Percentiles rank a stretch among this genome's conserved stretches.
These are phyloP conservation scores for Claviceps maximensis DNA, from an alignment of 2,329 filamentous ascomycete genomes.

Conservation along the genomic window DNA sequence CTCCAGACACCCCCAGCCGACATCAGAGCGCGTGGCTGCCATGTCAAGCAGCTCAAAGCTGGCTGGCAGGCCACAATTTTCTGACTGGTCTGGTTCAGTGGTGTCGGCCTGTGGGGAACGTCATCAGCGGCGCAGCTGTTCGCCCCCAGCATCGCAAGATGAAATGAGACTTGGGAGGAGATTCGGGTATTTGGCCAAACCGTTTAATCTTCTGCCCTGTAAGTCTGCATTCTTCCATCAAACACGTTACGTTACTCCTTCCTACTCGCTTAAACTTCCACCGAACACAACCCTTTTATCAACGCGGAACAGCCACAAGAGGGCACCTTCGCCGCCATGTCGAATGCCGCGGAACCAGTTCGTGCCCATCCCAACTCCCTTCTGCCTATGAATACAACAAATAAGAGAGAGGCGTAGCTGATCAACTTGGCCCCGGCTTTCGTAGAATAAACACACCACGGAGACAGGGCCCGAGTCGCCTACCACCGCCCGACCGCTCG, in stretches of 20 bases:
- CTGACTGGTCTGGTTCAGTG: background rate
- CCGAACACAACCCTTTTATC: background rate
- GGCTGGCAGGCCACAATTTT: background rate
- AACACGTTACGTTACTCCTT: background rate
- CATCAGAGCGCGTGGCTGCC: background rate
- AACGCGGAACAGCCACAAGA: background rate
- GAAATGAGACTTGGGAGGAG: background rate
- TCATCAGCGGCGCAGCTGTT: conserved; percentile 17
- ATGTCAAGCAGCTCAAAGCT: too few species aligned
- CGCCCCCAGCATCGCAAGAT: conserved; percentile 1
- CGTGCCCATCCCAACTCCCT: conserved; percentile 13
- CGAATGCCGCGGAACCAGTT: conserved; percentile 31
- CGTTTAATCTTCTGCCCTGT: background rate
- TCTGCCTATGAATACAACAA: background rate
- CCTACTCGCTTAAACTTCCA: background rate
- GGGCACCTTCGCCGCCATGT: conserved; percentile 20
- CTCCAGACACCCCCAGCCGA: too few species aligned
- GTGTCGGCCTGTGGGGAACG: conserved; percentile 20
- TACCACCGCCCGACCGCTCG: conserved; percentile 50
- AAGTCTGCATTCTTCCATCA: background rate
- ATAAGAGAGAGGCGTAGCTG: conserved; percentile 9
- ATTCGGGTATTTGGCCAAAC: background rate
- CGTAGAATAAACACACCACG: conserved; percentile 29
- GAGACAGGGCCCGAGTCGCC: conserved; percentile 46
- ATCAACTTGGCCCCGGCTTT: conserved; percentile 8